Percentiles rank a stretch among this genome's conserved stretches.
Evolutionary conservation across 371 early-diverging fungal genomes (phyloP).

Genomic region (Dinochytrium kinnereticum): DNA sequence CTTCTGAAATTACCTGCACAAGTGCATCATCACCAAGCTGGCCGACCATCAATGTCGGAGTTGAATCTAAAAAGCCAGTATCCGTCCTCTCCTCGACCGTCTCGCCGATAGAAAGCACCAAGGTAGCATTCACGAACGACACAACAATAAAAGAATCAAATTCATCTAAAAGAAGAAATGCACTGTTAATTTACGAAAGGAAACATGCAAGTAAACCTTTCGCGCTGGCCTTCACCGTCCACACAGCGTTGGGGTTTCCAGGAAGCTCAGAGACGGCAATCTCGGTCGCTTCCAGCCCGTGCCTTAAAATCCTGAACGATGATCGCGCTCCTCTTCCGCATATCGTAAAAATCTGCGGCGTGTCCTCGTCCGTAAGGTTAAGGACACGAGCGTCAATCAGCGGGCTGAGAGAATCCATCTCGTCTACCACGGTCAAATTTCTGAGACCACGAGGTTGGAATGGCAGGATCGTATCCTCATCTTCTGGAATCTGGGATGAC

Average conservation of each 20-base stretch:
- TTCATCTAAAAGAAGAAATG: conserved; percentile 47
- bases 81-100: conserved; percentile 94
- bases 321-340: conserved; percentile 86
- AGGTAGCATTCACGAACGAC: conserved; percentile 90
- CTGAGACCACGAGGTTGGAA: conserved; percentile 82
- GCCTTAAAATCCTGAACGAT: conserved; percentile 85
- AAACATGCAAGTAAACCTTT: conserved; percentile 47
- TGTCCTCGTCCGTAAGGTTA: conserved; percentile 88
- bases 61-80: conserved; percentile 80
- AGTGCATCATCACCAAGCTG: conserved; percentile 87
- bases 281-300: conserved; percentile 91
- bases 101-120: conserved; percentile 92
- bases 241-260: conserved; percentile 91
- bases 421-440: conserved; percentile 87
- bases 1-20: conserved; percentile 71
- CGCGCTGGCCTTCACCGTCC: conserved; percentile 82
- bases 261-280: conserved; percentile 92
- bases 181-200: neutral
- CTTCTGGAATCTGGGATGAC: conserved; percentile 52
- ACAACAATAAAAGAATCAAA: conserved; percentile 90
- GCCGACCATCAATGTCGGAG: conserved; percentile 84
- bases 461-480: conserved; percentile 65
- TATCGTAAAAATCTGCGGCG: conserved; percentile 90
- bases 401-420: conserved; percentile 83
- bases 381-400: conserved; percentile 73